Evolutionary conservation across 371 early-diverging fungal species (phyloP).

Genomic region (Rhizopus sp.): DNA sequence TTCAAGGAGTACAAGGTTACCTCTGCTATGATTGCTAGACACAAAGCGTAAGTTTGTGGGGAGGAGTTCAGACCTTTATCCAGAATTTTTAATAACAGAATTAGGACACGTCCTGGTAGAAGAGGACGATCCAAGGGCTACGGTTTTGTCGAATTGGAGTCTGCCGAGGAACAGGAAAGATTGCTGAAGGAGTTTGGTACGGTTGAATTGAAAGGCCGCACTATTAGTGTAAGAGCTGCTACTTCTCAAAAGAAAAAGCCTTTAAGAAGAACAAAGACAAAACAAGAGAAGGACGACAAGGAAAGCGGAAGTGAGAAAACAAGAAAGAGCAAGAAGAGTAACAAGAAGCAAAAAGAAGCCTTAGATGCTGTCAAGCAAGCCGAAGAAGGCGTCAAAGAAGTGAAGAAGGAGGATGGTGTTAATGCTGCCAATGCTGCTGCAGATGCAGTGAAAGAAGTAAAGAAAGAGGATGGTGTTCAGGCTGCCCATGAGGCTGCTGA

Average conservation of each 20-base stretch:
- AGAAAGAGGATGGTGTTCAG: conserved; percentile 16
- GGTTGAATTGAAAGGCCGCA: conserved; percentile 68
- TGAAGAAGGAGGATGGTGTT: conserved; percentile 19
- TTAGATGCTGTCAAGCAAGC: conserved; percentile 15
- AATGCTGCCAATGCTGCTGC: conserved; percentile 12
- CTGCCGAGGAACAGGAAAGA: conserved; percentile 78
- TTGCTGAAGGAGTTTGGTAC: conserved; percentile 70
- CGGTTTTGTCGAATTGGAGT: conserved; percentile 88
- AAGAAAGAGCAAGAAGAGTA: conserved; percentile 5
- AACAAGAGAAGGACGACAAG: background rate
- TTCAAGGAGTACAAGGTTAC: conserved; percentile 82
- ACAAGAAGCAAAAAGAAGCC: conserved; percentile 1
- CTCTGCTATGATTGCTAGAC: conserved; percentile 73
- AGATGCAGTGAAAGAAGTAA: conserved; percentile 13
- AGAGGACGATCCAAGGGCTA: conserved; percentile 85
- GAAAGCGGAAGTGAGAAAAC: background rate
- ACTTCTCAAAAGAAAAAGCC: conserved; percentile 18
- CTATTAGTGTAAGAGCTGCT: conserved; percentile 74
- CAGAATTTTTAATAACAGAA: background rate
- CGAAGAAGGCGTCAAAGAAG: conserved; percentile 6
- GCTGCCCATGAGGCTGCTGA: conserved; percentile 18
- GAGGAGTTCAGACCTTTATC: background rate
- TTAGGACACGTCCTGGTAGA: background rate
- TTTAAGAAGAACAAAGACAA: background rate
- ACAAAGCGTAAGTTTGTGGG: conserved; percentile 27